Base-by-base conservation (phyloP, 164 flowering plant species). In the Annona squamosa region DNA sequence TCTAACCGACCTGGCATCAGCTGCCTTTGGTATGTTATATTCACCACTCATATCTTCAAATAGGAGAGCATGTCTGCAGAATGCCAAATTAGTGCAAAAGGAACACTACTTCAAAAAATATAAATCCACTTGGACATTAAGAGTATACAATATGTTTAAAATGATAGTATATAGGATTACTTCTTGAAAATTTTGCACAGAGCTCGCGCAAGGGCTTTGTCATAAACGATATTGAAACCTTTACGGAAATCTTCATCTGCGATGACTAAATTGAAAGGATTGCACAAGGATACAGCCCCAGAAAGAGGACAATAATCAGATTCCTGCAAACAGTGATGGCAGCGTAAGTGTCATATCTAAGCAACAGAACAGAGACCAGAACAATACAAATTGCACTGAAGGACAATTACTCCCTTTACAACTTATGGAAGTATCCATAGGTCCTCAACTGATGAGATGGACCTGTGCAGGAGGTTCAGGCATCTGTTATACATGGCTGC, bases 221-320 rank as follows among this genome's bases (percentile, higher is more conserved):
- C 96, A 85, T 95, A 95, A 66, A 95, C 72, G 72, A 71, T 88
- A 79, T 95, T 95, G 78, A 95, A 89, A 71, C 98, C 99, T 81
- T 91, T 90, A 56, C 75, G 92, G 72, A 95, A 88, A 79, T 91
- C 89, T 72, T 90, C 93, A 83, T 92, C 94, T 71, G 99, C 93
- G 72, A 89, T 81, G 48, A 93, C 91, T 80, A 95, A 82, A 79
- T 95, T 80, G 85, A 95, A 95, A 73, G 99, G 99, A 86, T 91
- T 95, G 78, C 99, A 95, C 80, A 95, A 74, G 65, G 98, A 92
- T 63, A 91, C 93, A 45, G 96, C 98, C 67, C 97, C 98, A 76
- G 94, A 82, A 76, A 95, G 93, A 74, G 86, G 87, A 76, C 97
- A 90, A 71, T 67, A 46, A 71, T 81, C 75, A 70, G 97, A 86